Percentiles rank a stretch among this genome's conserved stretches.
Evolutionary conservation across 129 eudicot genomes (phyloP).

Genomic region (Centrapalus pauciflorus): DNA sequence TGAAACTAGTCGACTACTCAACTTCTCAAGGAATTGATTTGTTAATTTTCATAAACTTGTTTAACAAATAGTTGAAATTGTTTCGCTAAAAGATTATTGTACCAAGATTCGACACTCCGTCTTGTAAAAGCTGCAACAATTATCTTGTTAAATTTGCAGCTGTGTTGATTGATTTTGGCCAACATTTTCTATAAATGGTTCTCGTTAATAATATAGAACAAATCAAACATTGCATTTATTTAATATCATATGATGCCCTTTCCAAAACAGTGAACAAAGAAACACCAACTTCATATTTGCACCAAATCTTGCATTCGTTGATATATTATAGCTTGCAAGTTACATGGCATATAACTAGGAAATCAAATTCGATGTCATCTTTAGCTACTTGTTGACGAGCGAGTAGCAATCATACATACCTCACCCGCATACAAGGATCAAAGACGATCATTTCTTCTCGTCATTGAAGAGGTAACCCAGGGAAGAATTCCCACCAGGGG

Average conservation of each 20-base stretch:
- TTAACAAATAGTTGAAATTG: no score
- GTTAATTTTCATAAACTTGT: no score
- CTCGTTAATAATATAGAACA: no score
- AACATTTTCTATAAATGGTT: no score
- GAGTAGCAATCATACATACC: not conserved
- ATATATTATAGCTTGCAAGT: conserved; percentile 7
- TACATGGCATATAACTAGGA: not conserved
- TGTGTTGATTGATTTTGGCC: no score
- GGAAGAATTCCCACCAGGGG: conserved; percentile 56
- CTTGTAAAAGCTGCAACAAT: no score
- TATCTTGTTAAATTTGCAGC: no score
- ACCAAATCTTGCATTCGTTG: conserved; percentile 2
- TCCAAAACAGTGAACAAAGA: not conserved
- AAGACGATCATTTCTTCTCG: conserved; percentile 33
- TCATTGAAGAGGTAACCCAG: conserved; percentile 44
- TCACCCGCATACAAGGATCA: not conserved
- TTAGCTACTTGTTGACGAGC: conserved; percentile 8
- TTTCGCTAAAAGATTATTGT: no score
- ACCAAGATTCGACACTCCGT: no score
- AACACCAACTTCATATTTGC: conserved; percentile 6
- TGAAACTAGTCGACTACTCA: no score
- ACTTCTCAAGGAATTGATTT: no score
- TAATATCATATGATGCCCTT: conserved; percentile 1
- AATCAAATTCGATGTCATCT: not conserved
- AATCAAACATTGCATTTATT: not conserved